Conservation (phyloP, 176 grass and related monocot species). For the Oryza officinalis region DNA sequence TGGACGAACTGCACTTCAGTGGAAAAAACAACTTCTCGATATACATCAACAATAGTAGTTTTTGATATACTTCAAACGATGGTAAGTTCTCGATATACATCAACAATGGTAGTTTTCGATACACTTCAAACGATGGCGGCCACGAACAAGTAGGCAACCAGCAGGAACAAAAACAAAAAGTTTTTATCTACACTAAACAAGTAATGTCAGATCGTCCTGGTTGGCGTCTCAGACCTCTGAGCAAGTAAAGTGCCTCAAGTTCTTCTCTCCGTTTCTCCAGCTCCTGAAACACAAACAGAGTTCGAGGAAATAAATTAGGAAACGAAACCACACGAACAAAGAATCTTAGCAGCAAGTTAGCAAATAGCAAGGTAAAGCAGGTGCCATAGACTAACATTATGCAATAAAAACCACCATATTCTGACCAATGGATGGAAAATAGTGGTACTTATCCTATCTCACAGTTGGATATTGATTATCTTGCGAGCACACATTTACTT, state of each 20-base stretch:
- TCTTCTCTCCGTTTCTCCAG: too few relatives aligned
- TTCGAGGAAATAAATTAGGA: too few relatives aligned
- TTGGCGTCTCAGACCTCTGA: conserved; percentile 37
- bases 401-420: neutral
- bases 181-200: too few relatives aligned
- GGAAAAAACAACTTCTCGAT: too few relatives aligned
- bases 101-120: neutral
- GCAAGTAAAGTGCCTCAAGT: too few relatives aligned
- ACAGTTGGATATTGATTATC: neutral
- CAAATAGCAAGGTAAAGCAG: neutral
- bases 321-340: too few relatives aligned
- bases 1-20: too few relatives aligned
- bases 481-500: neutral
- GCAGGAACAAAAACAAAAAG: too few relatives aligned
- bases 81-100: neutral
- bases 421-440: neutral
- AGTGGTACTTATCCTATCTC: neutral
- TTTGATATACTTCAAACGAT: neutral
- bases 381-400: neutral
- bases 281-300: too few relatives aligned
- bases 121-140: neutral
- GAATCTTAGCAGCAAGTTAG: neutral
- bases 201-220: conserved; percentile 11
- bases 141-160: neutral
- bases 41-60: neutral